A percentile compares a stretch with the other conserved stretches of the same genome.
These are phyloP conservation scores for Cicer cuneatum DNA, from an alignment of 306 rosid species.

Conservation along the genomic window DNA sequence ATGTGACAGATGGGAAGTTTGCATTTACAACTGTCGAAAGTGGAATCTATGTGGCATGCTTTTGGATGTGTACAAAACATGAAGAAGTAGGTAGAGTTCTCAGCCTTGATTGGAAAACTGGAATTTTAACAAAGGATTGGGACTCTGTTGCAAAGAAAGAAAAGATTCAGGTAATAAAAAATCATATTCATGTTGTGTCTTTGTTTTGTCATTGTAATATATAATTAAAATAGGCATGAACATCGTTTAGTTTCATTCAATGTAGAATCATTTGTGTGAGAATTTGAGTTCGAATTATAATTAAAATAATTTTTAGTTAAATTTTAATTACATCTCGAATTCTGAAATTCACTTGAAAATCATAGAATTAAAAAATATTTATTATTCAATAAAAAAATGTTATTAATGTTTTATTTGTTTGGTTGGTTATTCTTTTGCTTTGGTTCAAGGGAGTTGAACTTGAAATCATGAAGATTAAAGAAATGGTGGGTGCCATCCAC, in stretches of 20 bases:
- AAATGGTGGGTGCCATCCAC: constrained; percentile 51
- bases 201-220: too few relatives aligned
- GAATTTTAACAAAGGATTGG: constrained; percentile 60
- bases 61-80: constrained; percentile 45
- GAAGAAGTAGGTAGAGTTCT: constrained; percentile 39
- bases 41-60: constrained; percentile 59
- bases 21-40: constrained; percentile 57
- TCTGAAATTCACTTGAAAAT: too few relatives aligned
- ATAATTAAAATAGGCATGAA: too few relatives aligned
- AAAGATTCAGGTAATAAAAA: constrained; percentile 51
- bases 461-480: constrained; percentile 55
- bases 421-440: neutral
- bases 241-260: too few relatives aligned
- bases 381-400: too few relatives aligned
- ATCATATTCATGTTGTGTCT: too few relatives aligned
- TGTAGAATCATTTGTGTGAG: too few relatives aligned
- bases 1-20: constrained; percentile 59
- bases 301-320: too few relatives aligned
- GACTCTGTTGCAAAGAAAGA: constrained; percentile 61
- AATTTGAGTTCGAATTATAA: too few relatives aligned
- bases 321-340: too few relatives aligned
- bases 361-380: too few relatives aligned
- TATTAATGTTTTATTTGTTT: neutral
- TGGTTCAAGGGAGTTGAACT: constrained; percentile 59
- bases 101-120: constrained; percentile 60